These are phyloP conservation scores for Candida mesenterica DNA, from an alignment of 1,139 yeast genomes.

Conservation along the genomic window DNA sequence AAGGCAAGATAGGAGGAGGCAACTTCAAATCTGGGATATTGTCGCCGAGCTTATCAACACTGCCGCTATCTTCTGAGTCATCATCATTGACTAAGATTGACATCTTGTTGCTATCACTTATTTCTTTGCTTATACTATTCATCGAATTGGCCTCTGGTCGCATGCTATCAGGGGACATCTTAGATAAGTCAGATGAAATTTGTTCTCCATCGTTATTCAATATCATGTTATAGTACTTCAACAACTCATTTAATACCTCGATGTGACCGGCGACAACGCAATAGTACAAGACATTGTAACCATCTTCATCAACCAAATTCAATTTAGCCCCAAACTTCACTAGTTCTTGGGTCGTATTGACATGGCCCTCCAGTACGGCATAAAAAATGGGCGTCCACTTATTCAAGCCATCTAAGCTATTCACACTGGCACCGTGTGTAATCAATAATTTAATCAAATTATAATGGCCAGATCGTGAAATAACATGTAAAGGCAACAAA, in stretches of 20 bases:
- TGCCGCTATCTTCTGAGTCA: conserved; percentile 42
- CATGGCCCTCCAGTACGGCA: conserved; percentile 85
- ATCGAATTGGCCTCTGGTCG: conserved; percentile 2
- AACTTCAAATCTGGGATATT: conserved; percentile 85
- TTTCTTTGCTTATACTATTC: conserved; percentile 6
- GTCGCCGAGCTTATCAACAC: conserved; percentile 43
- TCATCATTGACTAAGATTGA: conserved; percentile 33
- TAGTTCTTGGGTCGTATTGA: conserved; percentile 65
- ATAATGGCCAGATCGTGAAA: conserved; percentile 79
- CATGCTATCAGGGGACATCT: neutral
- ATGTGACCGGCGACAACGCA: conserved; percentile 95
- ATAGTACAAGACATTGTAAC: conserved; percentile 78
- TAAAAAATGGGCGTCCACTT: conserved; percentile 95
- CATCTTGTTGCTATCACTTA: conserved; percentile 11
- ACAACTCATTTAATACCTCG: conserved; percentile 67
- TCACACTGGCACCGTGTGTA: conserved; percentile 73
- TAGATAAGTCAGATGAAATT: conserved; percentile 1
- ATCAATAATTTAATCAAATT: conserved; percentile 66
- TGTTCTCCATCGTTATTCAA: conserved; percentile 3
- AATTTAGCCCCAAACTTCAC: conserved; percentile 72
- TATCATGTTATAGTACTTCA: conserved; percentile 25
- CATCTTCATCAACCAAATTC: conserved; percentile 77
- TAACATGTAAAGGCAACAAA: conserved; percentile 81
- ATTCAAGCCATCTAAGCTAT: conserved; percentile 77
- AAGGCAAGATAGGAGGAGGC: conserved; percentile 95